A percentile compares a stretch with the other conserved stretches of the same genome.
These are phyloP conservation scores for Phialophora verrucosa DNA, from an alignment of 2,329 filamentous ascomycete genomes.

Conservation along the genomic window DNA sequence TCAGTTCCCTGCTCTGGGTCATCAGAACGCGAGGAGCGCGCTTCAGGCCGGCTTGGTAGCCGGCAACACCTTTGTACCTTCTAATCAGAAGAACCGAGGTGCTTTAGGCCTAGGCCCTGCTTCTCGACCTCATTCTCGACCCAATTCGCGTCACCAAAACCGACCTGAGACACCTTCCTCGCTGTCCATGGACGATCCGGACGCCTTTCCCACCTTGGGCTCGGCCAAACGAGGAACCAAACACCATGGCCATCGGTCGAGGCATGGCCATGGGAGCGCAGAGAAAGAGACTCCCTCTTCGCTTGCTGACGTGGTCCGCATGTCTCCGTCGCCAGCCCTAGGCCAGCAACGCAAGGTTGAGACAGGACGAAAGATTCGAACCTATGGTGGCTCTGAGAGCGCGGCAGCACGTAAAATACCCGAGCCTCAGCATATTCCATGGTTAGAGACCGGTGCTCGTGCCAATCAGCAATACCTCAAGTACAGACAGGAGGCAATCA, in stretches of 20 bases:
- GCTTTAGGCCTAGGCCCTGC: conserved; percentile 36
- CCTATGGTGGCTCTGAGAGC: conserved; percentile 53
- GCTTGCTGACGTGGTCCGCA: conserved; percentile 91
- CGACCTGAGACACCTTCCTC: conserved; percentile 61
- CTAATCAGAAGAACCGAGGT: conserved; percentile 31
- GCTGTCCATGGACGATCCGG: conserved; percentile 86
- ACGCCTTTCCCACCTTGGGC: conserved; percentile 90
- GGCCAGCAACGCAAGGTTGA: conserved; percentile 50
- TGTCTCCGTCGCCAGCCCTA: conserved; percentile 84
- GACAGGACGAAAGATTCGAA: conserved; percentile 66
- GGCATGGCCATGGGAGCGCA: conserved; percentile 72
- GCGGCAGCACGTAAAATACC: conserved; percentile 81
- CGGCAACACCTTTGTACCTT: conserved; percentile 41
- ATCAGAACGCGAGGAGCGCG: conserved; percentile 43
- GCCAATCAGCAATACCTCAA: conserved; percentile 95
- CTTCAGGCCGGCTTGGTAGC: conserved; percentile 51
- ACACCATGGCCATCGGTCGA: conserved; percentile 88
- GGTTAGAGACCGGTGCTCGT: conserved; percentile 89
- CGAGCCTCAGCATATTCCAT: conserved; percentile 89
- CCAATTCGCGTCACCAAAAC: conserved; percentile 78
- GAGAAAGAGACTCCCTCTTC: conserved; percentile 75
- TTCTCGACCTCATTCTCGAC: conserved; percentile 77
- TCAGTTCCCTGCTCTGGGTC: conserved; percentile 76
- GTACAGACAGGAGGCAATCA: conserved; percentile 92
- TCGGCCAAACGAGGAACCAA: conserved; percentile 84